A percentile compares a stretch with the other conserved stretches of the same genome.
These are phyloP conservation scores for Rhodomyrtus psidioides DNA, from an alignment of 441 rosid species.

Conservation along the genomic window DNA sequence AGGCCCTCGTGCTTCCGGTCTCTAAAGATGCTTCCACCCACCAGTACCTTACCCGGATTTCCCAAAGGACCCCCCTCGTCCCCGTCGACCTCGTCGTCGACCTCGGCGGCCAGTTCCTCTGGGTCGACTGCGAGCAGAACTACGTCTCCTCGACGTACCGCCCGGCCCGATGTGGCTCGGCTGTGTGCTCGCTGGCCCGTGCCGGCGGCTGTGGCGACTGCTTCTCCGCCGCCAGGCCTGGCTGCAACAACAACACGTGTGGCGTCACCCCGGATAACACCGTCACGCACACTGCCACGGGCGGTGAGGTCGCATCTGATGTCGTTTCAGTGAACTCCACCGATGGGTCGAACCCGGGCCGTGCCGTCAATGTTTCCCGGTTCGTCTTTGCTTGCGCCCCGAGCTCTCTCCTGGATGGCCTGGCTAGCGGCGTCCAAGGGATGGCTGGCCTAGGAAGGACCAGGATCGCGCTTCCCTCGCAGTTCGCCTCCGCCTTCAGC, in stretches of 20 bases:
- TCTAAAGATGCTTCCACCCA: slow-evolving; percentile 49
- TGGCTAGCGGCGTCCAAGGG: slow-evolving; percentile 38
- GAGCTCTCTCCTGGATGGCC: slow-evolving; percentile 31
- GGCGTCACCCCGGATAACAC: slow-evolving; percentile 39
- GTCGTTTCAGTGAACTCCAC: slow-evolving; percentile 42
- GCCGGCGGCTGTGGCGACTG: slow-evolving; percentile 40
- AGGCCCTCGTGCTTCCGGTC: slow-evolving; percentile 47
- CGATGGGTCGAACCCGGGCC: slow-evolving; percentile 43
- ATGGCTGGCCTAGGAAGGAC: slow-evolving; percentile 59
- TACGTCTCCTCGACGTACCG: slow-evolving; percentile 57
- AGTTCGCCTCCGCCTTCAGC: slow-evolving; percentile 43
- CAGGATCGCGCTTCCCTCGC: slow-evolving; percentile 36
- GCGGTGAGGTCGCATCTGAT: slow-evolving; percentile 50
- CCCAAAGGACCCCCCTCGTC: slow-evolving; percentile 52
- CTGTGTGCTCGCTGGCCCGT: slow-evolving; percentile 41
- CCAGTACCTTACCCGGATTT: slow-evolving; percentile 44
- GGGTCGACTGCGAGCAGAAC: slow-evolving; percentile 55
- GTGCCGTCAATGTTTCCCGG: slow-evolving; percentile 12
- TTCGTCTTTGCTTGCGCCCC: slow-evolving; percentile 41
- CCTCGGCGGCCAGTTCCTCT: slow-evolving; percentile 48
- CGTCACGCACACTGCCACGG: slow-evolving; percentile 25
- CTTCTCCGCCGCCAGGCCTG: slow-evolving; percentile 38
- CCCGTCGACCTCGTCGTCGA: slow-evolving; percentile 42
- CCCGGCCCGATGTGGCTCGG: slow-evolving; percentile 38
- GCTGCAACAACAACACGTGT: slow-evolving; percentile 62